phyloP scores from a whole-genome alignment of 2,329 filamentous ascomycete genomes.

The Sporothrix schenckii region DNA sequence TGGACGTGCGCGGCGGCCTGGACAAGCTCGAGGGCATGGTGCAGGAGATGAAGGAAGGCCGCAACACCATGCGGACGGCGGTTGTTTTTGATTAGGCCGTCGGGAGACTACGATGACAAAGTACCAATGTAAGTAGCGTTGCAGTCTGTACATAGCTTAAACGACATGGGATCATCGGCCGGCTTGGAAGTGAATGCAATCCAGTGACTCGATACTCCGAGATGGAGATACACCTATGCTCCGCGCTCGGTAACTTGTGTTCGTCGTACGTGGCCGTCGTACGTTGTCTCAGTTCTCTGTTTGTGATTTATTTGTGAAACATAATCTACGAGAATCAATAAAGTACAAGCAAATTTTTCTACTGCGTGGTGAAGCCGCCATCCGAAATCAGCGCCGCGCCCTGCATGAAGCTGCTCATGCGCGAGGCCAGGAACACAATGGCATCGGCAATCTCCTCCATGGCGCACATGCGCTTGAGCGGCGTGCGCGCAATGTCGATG shows the following conservation, averaged over 20 bases:
- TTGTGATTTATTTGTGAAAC: too few species aligned
- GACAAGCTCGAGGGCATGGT: slow-evolving; percentile 47
- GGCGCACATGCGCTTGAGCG: slow-evolving; percentile 51
- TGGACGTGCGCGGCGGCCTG: slow-evolving; percentile 45
- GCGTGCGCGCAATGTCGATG: slow-evolving; percentile 50
- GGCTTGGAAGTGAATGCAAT: background rate
- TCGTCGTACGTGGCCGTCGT: too few species aligned
- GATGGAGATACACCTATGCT: background rate
- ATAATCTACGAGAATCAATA: too few species aligned
- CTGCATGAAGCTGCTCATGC: slow-evolving; percentile 57
- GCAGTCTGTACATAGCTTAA: slow-evolving; percentile 7
- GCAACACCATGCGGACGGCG: slow-evolving; percentile 28
- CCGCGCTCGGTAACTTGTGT: too few species aligned
- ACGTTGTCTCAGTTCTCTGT: too few species aligned
- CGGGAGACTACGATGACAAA: background rate
- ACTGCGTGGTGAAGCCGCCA: slow-evolving; percentile 46
- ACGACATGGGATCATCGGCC: slow-evolving; percentile 14
- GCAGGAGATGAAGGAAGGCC: slow-evolving; percentile 44
- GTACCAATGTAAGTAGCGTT: background rate
- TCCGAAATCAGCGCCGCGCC: slow-evolving; percentile 53
- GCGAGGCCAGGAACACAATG: slow-evolving; percentile 55
- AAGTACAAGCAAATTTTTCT: background rate
- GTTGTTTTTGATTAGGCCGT: slow-evolving; percentile 28
- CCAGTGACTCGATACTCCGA: background rate
- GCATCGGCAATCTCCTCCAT: slow-evolving; percentile 59